Percentiles rank a stretch among this genome's conserved stretches.
phyloP scores from a whole-genome alignment of 2,329 filamentous ascomycete genomes.

The Cytospora chrysosperma region DNA sequence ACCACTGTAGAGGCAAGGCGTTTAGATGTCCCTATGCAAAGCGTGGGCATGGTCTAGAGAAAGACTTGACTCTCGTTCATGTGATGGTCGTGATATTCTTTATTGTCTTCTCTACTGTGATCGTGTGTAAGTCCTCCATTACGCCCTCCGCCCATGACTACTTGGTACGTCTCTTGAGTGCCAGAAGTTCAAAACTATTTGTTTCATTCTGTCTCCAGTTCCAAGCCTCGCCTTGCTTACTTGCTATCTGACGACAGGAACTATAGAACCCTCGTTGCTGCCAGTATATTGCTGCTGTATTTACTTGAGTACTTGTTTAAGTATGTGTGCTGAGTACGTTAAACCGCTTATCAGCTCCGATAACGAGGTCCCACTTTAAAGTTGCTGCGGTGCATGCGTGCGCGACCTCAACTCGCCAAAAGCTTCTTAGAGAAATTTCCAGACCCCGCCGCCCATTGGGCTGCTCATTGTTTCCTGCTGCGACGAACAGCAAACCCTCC shows the following conservation, averaged over 20 bases:
- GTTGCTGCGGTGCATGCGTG: conserved; percentile 16
- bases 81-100: neutral
- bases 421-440: conserved; percentile 15
- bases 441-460: conserved; percentile 16
- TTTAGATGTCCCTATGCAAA: conserved; percentile 21
- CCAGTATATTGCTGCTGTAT: too few species aligned
- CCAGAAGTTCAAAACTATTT: too few species aligned
- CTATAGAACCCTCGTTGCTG: too few species aligned
- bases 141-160: too few species aligned
- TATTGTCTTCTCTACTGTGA: neutral
- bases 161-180: too few species aligned
- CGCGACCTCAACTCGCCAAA: neutral
- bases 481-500: conserved; percentile 22
- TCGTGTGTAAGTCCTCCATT: too few species aligned
- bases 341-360: conserved; percentile 19
- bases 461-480: neutral
- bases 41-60: conserved; percentile 11
- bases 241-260: too few species aligned
- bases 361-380: conserved; percentile 23
- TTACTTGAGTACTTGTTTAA: too few species aligned
- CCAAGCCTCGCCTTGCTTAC: too few species aligned
- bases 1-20: conserved; percentile 38
- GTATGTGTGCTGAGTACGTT: too few species aligned
- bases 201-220: too few species aligned
- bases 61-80: neutral